Base-by-base conservation (phyloP, 805 yeast genomes). In the Candida caryicola region DNA sequence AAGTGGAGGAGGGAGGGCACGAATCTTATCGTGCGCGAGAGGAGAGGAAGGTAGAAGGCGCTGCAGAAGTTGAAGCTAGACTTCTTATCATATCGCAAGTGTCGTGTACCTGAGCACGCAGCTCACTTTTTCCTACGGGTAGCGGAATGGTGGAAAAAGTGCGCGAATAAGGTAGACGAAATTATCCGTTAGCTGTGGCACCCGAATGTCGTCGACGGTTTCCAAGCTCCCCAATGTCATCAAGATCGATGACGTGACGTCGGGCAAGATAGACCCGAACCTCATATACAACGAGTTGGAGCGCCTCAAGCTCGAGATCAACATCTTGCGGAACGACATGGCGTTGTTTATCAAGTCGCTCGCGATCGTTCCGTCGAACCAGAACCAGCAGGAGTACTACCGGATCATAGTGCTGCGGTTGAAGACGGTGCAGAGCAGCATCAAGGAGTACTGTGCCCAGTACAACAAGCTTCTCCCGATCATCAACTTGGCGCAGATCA, bases 391-490 rank as follows among this genome's bases (percentile, higher is more conserved):
- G 35, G 65, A 62, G n/a, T 66, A 64, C 42, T 62, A 66, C 41
- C 62, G 56, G 36, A 55, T 49, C 9, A 68, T 74, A 8, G 53
- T 61, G 3, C 60, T 59, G 34, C 49, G 57, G 23, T 64, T 73
- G 31, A 59, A 64, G 25, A 49, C 58, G 5, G 60, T 76, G 4
- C 69, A 66, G 43, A 47, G 40, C 10, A 59, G 64, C 37, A 70
- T 76, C 31, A 63, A 64, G 21, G 65, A 62, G 3, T 76, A 74
- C 41, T 64, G 71, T 43, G 56, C 48, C 4, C 62, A 70, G 36
- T 76, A 74, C 50, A 71, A 65, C 35, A 58, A 69, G 39, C 54
- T 76, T 13, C 54, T 74, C 2, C 81, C 82, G 3, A 64, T 76
- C 29, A 71, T 76, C 30, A 64, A 75, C 44, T 63, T 73, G 43